phyloP scores from a whole-genome alignment of 768 basidiomycete species.

The Tricholoma saponaceum region DNA sequence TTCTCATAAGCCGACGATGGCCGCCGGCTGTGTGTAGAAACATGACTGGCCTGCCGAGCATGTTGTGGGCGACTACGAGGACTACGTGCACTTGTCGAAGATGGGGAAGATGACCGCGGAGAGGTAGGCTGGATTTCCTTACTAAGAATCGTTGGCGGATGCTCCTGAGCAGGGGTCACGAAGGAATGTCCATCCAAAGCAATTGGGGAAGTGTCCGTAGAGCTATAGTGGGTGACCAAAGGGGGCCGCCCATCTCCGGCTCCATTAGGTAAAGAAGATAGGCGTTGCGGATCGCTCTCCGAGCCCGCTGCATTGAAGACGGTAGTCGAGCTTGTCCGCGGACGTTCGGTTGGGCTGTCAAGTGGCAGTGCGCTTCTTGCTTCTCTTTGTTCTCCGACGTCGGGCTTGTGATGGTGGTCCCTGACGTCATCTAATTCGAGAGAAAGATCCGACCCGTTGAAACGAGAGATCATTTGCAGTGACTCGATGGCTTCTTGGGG shows the following conservation, averaged over 20 bases:
- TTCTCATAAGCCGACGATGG: slow-evolving; percentile 43
- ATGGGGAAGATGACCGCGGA: slow-evolving; percentile 2
- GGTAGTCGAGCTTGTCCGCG: slow-evolving; percentile 21
- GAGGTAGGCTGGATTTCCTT: background rate
- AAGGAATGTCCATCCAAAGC: slow-evolving; percentile 26
- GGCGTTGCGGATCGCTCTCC: slow-evolving; percentile 16
- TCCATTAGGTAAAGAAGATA: background rate
- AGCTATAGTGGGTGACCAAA: slow-evolving; percentile 28
- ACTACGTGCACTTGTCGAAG: background rate
- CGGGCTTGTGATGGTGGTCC: slow-evolving; percentile 30
- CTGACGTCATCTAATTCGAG: slow-evolving; percentile 71
- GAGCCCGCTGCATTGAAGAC: slow-evolving; percentile 30
- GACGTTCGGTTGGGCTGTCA: slow-evolving; percentile 7
- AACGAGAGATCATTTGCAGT: slow-evolving; percentile 78
- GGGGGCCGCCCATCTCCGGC: slow-evolving; percentile 7
- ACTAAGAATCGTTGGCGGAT: slow-evolving; percentile 13
- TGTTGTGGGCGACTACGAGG: slow-evolving; percentile 20
- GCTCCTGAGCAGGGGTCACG: slow-evolving; percentile 20
- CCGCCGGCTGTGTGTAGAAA: slow-evolving; percentile 20
- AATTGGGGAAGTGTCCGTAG: slow-evolving; percentile 28
- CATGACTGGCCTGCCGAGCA: slow-evolving; percentile 11
- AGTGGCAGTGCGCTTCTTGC: slow-evolving; percentile 1
- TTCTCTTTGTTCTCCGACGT: slow-evolving; percentile 7
- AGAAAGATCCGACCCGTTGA: slow-evolving; percentile 73
- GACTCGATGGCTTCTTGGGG: slow-evolving; percentile 80